Evolutionary conservation across 371 early-diverging fungal species (phyloP).

Genomic region (Rhizopus microsporus): DNA sequence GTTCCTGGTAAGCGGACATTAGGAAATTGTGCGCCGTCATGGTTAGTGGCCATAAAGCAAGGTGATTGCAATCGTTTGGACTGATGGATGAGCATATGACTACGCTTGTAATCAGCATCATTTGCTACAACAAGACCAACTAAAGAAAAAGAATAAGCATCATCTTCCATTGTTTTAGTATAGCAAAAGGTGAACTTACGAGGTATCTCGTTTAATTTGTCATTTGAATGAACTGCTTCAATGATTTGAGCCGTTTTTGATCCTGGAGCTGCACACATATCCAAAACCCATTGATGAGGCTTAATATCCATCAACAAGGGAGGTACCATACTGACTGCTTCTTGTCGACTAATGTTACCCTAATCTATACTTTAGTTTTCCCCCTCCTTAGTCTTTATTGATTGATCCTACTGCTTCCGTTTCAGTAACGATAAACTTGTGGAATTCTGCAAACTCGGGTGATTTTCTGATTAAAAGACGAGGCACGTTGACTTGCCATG

Average conservation of each 20-base stretch:
- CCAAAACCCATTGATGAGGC: conserved; percentile 81
- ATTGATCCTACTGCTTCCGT: conserved; percentile 74
- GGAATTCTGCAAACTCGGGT: conserved; percentile 78
- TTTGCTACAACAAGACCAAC: conserved; percentile 97
- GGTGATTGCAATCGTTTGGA: conserved; percentile 91
- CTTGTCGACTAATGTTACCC: conserved; percentile 97
- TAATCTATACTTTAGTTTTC: conserved; percentile 12
- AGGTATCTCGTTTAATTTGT: conserved; percentile 60
- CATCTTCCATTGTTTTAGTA: neutral
- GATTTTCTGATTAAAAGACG: conserved; percentile 74
- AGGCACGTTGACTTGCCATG: conserved; percentile 81
- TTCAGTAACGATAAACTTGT: conserved; percentile 91
- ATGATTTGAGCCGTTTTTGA: conserved; percentile 92
- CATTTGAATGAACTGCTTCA: conserved; percentile 86
- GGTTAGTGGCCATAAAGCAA: conserved; percentile 93
- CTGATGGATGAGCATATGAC: conserved; percentile 96
- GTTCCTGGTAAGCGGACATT: conserved; percentile 53
- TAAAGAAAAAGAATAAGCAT: conserved; percentile 12
- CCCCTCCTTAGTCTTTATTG: neutral
- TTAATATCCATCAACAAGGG: conserved; percentile 93
- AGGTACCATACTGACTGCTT: conserved; percentile 99
- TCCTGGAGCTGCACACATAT: conserved; percentile 94
- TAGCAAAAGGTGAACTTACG: conserved; percentile 33
- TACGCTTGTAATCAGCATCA: conserved; percentile 91
- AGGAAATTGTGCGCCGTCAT: conserved; percentile 95